Percentiles rank a stretch among this genome's conserved stretches.
phyloP scores from a whole-genome alignment of 192 early-diverging fungal genomes.

The Cladochytrium replicatum region DNA sequence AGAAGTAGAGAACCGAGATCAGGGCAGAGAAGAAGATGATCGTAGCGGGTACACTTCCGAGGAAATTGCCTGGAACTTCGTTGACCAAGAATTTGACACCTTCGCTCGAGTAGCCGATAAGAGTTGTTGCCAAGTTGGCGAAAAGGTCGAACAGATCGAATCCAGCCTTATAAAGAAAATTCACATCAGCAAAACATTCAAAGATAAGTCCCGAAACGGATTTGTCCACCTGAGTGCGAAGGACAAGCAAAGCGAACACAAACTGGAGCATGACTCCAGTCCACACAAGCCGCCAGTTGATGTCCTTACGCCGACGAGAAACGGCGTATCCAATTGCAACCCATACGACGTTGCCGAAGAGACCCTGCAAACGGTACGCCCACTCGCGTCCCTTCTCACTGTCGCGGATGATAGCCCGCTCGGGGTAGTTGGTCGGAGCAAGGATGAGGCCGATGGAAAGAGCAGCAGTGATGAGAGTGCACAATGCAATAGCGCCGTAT shows the following conservation, averaged over 20 bases:
- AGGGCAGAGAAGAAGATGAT: slow-evolving; percentile 82
- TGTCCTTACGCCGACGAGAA: slow-evolving; percentile 51
- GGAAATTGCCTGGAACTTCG: slow-evolving; percentile 69
- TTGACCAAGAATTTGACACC: slow-evolving; percentile 66
- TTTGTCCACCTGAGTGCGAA: slow-evolving; percentile 55
- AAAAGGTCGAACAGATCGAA: slow-evolving; percentile 63
- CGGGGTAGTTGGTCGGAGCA: too few relatives aligned
- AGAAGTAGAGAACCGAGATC: slow-evolving; percentile 74
- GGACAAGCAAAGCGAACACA: slow-evolving; percentile 67
- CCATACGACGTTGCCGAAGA: slow-evolving; percentile 58
- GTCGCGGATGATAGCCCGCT: too few relatives aligned
- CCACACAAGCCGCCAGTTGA: slow-evolving; percentile 67
- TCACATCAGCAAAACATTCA: too few relatives aligned
- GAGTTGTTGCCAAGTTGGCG: slow-evolving; percentile 37
- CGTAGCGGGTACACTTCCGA: slow-evolving; percentile 64
- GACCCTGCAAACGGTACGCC: slow-evolving; percentile 63
- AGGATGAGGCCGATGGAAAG: too few relatives aligned
- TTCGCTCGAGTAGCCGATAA: slow-evolving; percentile 53
- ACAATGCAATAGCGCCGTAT: too few relatives aligned
- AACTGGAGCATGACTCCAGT: slow-evolving; percentile 68
- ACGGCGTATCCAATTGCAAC: slow-evolving; percentile 28
- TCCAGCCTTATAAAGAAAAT: too few relatives aligned
- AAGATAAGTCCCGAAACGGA: too few relatives aligned
- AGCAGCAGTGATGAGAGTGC: too few relatives aligned
- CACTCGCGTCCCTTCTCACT: too few relatives aligned